phyloP scores from a whole-genome alignment of 73 alveolate genomes.

The Paramecium tetraurelia region DNA sequence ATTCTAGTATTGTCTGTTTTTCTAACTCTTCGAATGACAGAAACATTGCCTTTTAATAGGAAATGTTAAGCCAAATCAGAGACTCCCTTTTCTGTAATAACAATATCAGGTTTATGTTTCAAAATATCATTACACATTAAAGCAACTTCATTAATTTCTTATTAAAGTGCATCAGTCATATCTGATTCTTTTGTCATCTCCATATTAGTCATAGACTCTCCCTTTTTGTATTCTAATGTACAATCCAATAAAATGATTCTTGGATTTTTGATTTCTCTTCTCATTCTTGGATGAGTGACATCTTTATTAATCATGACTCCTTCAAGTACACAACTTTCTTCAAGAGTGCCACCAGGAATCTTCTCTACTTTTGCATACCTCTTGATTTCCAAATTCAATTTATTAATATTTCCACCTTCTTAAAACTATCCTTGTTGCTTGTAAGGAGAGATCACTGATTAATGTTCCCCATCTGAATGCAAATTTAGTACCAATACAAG shows the following conservation, averaged over 20 bases:
- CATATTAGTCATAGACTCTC: constrained; percentile 97
- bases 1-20: constrained; percentile 96
- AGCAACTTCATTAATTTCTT: constrained; percentile 93
- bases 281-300: constrained; percentile 99
- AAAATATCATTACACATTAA: constrained; percentile 95
- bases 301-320: constrained; percentile 99
- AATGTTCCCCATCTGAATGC: constrained; percentile 94
- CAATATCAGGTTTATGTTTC: constrained; percentile 93
- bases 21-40: constrained; percentile 96
- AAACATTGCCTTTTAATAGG: constrained; percentile 69
- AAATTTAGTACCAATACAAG: constrained; percentile 94
- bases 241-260: constrained; percentile 98
- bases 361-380: constrained; percentile 89
- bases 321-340: constrained; percentile 84
- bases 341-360: constrained; percentile 85
- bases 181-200: constrained; percentile 98
- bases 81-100: constrained; percentile 98
- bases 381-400: constrained; percentile 78
- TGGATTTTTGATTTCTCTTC: constrained; percentile 93
- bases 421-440: constrained; percentile 90
- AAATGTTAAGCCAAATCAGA: constrained; percentile 81
- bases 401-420: constrained; percentile 78
- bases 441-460: constrained; percentile 83
- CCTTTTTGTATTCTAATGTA: constrained; percentile 98
- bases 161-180: constrained; percentile 89